A percentile compares a stretch with the other conserved stretches of the same genome.
Evolutionary conservation across 345 rosid genomes (phyloP).

Genomic region (Populus alba): DNA sequence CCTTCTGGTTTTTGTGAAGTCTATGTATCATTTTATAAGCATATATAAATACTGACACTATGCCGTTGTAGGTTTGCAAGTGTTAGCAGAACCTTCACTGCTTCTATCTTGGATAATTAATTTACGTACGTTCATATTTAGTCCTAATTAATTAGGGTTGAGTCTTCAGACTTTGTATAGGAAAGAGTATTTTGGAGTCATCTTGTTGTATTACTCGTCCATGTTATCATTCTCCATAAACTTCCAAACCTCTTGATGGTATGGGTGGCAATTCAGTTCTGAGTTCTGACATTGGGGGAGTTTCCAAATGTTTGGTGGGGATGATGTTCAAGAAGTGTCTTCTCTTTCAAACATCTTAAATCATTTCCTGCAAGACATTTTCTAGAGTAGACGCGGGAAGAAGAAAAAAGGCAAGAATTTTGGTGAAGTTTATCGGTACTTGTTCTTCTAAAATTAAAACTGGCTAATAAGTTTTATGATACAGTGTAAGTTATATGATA

Average conservation of each 20-base stretch:
- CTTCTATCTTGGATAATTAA: background rate
- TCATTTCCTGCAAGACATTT: background rate
- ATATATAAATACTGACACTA: background rate
- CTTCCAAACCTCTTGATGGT: background rate
- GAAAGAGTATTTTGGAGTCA: background rate
- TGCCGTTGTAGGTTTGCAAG: background rate
- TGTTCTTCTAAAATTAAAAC: background rate
- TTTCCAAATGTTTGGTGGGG: background rate
- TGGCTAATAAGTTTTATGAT: background rate
- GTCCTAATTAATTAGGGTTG: background rate
- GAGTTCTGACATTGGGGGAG: background rate
- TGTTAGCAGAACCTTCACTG: background rate
- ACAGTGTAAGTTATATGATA: background rate
- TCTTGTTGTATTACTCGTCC: background rate
- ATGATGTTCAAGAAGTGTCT: background rate
- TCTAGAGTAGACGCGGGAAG: background rate
- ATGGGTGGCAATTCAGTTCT: background rate
- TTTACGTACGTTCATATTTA: background rate
- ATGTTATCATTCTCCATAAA: background rate
- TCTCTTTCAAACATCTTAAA: background rate
- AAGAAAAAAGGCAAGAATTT: too few species aligned
- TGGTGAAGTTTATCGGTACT: background rate
- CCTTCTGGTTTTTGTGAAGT: background rate
- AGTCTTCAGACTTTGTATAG: background rate
- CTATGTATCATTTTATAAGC: background rate